Evolutionary conservation across 371 early-diverging fungal species (phyloP), one percentile per base, ranked within the genome.

Genomic region (Paraphysoderma sedebokerense): DNA sequence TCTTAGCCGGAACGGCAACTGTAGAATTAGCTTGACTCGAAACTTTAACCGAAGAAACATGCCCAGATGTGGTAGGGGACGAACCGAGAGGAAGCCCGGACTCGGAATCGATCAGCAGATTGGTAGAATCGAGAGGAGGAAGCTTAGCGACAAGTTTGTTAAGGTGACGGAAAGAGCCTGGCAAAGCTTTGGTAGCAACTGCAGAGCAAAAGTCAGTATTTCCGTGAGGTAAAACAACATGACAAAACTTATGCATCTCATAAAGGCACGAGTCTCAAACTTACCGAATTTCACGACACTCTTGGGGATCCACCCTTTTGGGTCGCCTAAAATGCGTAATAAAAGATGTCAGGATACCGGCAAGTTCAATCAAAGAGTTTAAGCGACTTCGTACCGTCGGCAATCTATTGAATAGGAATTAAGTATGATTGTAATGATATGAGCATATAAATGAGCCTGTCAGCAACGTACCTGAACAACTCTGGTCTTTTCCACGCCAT

Each of bases 301-400:
- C 17, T 59, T 61, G 0, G 75, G 75, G 24, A 74, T 65, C 76
- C 76, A 74, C 33, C 75, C 75, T 48, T 65, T 66, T 38, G 68
- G 53, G 48, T 74, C 71, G 5, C n/a, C n/a, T n/a, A n/a, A n/a
- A n/a, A n/a, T n/a, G n/a, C n/a, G n/a, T n/a, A n/a, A n/a, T n/a
- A n/a, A n/a, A n/a, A n/a, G n/a, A n/a, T n/a, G n/a, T n/a, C n/a
- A n/a, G n/a, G n/a, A n/a, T n/a, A n/a, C n/a, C n/a, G n/a, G n/a
- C n/a, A n/a, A n/a, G n/a, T n/a, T n/a, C n/a, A n/a, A n/a, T n/a
- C n/a, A n/a, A n/a, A n/a, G n/a, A n/a, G n/a, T n/a, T n/a, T n/a
- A n/a, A n/a, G n/a, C n/a, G n/a, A n/a, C n/a, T n/a, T n/a, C n/a
- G n/a, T n/a, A n/a, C 76, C 67, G 46, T 74, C 75, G 30, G 68